Conservation (phyloP, 2,329 filamentous ascomycete species). For the Scedosporium dehoogii region DNA sequence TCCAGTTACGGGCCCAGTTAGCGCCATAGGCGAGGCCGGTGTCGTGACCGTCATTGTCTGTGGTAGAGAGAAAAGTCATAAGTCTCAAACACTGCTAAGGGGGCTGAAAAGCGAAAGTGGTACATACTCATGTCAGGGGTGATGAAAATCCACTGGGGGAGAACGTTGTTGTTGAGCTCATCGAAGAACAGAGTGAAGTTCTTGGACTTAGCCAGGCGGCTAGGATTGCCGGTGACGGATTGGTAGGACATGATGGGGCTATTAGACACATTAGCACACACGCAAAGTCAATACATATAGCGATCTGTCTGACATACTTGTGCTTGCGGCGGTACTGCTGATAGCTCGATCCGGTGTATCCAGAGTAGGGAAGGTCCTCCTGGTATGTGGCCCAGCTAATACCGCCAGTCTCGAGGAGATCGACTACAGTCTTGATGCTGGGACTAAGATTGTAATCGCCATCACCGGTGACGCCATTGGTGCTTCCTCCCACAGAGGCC, state of each 20-base stretch:
- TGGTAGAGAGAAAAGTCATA: constrained; percentile 28
- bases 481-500: constrained; percentile 50
- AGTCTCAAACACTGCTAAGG: too few relatives aligned
- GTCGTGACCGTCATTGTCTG: constrained; percentile 57
- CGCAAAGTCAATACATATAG: too few relatives aligned
- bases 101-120: too few relatives aligned
- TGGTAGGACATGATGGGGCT: too few relatives aligned
- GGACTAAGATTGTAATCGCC: constrained; percentile 5
- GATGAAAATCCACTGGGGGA: too few relatives aligned
- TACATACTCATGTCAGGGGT: too few relatives aligned
- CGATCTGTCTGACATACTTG: constrained; percentile 17
- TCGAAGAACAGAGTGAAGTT: too few relatives aligned
- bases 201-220: too few relatives aligned
- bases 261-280: too few relatives aligned
- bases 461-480: constrained; percentile 54
- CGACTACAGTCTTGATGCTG: constrained; percentile 24
- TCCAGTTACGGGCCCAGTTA: constrained; percentile 40
- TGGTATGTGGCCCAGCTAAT: constrained; percentile 25
- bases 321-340: constrained; percentile 13
- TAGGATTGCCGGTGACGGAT: too few relatives aligned
- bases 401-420: constrained; percentile 20
- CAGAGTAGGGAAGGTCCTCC: constrained; percentile 22
- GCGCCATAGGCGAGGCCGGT: constrained; percentile 40
- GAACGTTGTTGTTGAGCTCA: too few relatives aligned
- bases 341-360: constrained; percentile 6